Evolutionary conservation across 139 green algal genomes (phyloP), one percentile per base, ranked within the genome.

Genomic region (Spirogloea muscicola): DNA sequence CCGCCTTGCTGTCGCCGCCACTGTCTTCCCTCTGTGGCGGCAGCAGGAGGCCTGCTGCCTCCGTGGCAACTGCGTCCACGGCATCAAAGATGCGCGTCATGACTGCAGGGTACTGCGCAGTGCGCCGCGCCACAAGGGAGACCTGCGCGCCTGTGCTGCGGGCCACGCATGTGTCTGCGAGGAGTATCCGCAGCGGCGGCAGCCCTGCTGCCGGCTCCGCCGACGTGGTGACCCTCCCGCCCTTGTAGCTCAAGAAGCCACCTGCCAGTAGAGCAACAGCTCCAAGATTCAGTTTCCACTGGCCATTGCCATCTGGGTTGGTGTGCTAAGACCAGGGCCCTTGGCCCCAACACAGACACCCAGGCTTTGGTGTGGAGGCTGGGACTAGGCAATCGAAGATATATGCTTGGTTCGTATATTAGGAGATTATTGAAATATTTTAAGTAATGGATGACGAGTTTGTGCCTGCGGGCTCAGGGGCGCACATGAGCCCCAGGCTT

Each of bases 101-200:
- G 3, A 13, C 63, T 9, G 38, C 27, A 4, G 71, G 64, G 33
- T 77, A 60, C 21, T 13, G n/a, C n/a, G 43, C 31, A 3, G 33
- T 6, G 21, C 71, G 43, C 0, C 21, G 43, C 9, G 6, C 31
- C 31, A 81, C 46, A 29, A 38, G 16, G 1, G 33, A 21, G 5
- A 81, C 73, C 27, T 79, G 48, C 38, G 43, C 41, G 4, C 29
- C 1, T 3, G 73, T 81, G 43, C 72, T 80, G 40, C 73, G 63
- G 16, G 48, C 31, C n/a, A 81, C 73, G 18, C 29, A 16, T 10
- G 52, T 81, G 73, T 81, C 29, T 25, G 73, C 79, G 37, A 81
- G 49, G 31, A 81, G 57, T 25, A 79, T 16, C 27, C 61, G 63
- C 34, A 79, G 55, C 16, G 52, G 55, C 1, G 39, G 13, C 27